These are phyloP conservation scores for Bipolaris bicolor DNA, from an alignment of 2,329 filamentous ascomycete genomes.

Conservation along the genomic window DNA sequence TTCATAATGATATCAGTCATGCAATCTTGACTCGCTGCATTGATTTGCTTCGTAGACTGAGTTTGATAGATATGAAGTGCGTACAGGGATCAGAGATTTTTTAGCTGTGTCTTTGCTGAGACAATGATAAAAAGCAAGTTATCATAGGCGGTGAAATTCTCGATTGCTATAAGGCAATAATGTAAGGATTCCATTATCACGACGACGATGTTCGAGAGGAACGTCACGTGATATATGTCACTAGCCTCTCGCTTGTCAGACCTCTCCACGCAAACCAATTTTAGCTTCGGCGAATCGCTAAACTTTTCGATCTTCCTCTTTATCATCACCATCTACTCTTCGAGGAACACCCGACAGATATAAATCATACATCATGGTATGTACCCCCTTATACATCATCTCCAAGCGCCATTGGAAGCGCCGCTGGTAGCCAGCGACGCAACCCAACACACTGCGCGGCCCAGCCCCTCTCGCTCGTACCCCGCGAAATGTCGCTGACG, in stretches of 20 bases:
- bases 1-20: slow-evolving; percentile 21
- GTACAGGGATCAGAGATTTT: neutral
- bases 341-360: slow-evolving; percentile 53
- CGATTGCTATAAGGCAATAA: neutral
- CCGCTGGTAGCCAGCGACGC: neutral
- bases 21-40: neutral
- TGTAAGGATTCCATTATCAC: neutral
- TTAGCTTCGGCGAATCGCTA: slow-evolving; percentile 20
- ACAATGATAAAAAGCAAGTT: too few species aligned
- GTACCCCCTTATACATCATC: neutral
- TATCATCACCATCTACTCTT: slow-evolving; percentile 46
- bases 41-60: neutral
- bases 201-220: neutral
- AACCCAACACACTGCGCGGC: neutral
- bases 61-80: neutral
- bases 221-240: neutral
- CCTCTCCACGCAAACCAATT: slow-evolving; percentile 18
- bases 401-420: neutral
- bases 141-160: too few species aligned
- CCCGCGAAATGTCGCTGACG: slow-evolving; percentile 21
- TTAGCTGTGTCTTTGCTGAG: neutral
- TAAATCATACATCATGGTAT: slow-evolving; percentile 52
- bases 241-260: slow-evolving; percentile 13
- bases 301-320: slow-evolving; percentile 24
- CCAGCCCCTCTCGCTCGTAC: slow-evolving; percentile 6